Evolutionary conservation across 2,329 filamentous ascomycete species (phyloP).

Genomic region (Curvularia sp.): DNA sequence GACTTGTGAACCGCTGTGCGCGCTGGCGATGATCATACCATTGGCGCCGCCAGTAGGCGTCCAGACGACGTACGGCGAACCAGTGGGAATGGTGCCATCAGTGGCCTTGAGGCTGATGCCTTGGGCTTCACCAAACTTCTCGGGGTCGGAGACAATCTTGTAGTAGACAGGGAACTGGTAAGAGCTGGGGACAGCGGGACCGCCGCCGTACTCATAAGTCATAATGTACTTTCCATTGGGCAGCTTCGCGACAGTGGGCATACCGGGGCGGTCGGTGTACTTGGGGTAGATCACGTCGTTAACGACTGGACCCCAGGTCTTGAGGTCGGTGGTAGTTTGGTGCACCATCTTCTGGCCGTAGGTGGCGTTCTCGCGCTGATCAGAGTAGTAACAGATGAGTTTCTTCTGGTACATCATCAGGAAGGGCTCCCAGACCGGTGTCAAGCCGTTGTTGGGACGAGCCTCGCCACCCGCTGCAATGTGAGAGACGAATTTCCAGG

Average conservation of each 20-base stretch:
- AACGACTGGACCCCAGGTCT: constrained; percentile 65
- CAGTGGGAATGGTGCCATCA: constrained; percentile 56
- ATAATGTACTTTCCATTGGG: constrained; percentile 69
- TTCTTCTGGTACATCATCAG: constrained; percentile 65
- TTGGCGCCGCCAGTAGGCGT: constrained; percentile 56
- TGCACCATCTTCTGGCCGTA: constrained; percentile 75
- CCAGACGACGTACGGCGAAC: constrained; percentile 63
- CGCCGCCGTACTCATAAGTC: constrained; percentile 68
- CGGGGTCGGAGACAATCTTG: constrained; percentile 58
- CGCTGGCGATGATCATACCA: constrained; percentile 60
- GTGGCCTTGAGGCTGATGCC: constrained; percentile 54
- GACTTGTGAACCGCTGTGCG: constrained; percentile 51
- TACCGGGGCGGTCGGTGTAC: constrained; percentile 71
- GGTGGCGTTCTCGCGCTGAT: constrained; percentile 67
- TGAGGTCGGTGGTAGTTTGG: constrained; percentile 66
- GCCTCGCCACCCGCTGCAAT: constrained; percentile 71
- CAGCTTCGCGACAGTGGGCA: constrained; percentile 68
- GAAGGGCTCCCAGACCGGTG: constrained; percentile 77
- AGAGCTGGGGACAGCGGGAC: constrained; percentile 42
- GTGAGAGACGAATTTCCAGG: constrained; percentile 72
- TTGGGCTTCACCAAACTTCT: constrained; percentile 54
- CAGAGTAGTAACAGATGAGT: constrained; percentile 73
- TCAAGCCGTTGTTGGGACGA: constrained; percentile 67
- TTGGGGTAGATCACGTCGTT: constrained; percentile 69
- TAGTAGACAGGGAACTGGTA: constrained; percentile 62